Conservation (phyloP, 345 rosid species). For the Eucalyptus fibrosa region DNA sequence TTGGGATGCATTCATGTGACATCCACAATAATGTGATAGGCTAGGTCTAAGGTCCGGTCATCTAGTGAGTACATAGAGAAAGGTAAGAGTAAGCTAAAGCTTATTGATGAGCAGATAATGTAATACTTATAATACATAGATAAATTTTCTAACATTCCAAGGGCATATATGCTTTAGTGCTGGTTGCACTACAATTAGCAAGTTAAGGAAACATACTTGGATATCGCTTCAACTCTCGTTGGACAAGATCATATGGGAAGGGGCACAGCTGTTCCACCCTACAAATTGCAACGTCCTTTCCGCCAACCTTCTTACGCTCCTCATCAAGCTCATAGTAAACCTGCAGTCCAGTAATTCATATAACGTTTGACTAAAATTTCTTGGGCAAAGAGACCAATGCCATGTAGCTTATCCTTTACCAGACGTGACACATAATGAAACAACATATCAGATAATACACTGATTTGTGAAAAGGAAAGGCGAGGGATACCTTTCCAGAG, state of each 20-base stretch:
- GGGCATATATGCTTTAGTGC: background rate
- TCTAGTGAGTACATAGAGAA: background rate
- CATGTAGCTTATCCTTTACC: background rate
- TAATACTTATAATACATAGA: background rate
- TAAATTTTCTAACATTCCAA: background rate
- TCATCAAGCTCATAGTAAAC: conserved; percentile 9
- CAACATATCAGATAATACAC: background rate
- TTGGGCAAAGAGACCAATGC: background rate
- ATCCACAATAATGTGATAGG: background rate
- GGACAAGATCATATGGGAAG: conserved; percentile 8
- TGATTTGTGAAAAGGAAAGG: background rate
- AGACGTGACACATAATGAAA: background rate
- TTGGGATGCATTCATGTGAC: background rate
- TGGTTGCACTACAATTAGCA: background rate
- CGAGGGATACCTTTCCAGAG: conserved; percentile 65
- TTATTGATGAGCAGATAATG: background rate
- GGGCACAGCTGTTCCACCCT: conserved; percentile 8
- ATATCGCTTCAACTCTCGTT: conserved; percentile 6
- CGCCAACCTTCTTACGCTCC: background rate
- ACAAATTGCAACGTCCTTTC: conserved; percentile 7
- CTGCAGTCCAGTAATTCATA: background rate
- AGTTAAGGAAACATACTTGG: background rate
- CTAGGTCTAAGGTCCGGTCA: background rate
- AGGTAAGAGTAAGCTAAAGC: background rate
- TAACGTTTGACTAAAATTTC: background rate